These are phyloP conservation scores for Eutrema heterophyllum DNA, from an alignment of 345 rosid species.

Conservation along the genomic window DNA sequence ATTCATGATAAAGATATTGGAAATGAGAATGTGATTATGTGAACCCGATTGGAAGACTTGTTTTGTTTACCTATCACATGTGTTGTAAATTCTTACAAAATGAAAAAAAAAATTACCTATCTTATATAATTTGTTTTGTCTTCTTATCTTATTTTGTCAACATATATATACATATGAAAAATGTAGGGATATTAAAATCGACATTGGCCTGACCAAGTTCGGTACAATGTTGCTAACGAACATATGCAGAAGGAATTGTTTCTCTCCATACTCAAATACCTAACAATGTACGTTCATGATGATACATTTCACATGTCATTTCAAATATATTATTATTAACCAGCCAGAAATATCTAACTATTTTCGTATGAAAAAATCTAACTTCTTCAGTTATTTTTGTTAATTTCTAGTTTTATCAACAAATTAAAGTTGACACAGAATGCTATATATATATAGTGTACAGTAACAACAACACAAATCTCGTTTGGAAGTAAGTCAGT, in stretches of 20 bases:
- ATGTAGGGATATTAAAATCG: background rate
- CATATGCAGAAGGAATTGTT: constrained; percentile 15
- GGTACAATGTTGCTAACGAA: constrained; percentile 7
- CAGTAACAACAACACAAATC: background rate
- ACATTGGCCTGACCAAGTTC: constrained; percentile 27
- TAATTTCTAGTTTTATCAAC: background rate
- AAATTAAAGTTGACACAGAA: background rate
- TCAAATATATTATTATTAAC: constrained; percentile 15
- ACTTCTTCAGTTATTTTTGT: background rate
- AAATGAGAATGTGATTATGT: background rate
- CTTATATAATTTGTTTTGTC: too few relatives aligned
- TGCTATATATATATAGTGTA: background rate
- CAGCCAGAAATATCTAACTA: constrained; percentile 2
- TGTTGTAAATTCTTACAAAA: background rate
- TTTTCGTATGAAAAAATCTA: background rate
- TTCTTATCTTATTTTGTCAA: background rate
- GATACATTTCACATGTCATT: constrained; percentile 30
- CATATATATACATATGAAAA: background rate
- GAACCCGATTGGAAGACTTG: background rate
- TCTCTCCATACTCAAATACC: constrained; percentile 25
- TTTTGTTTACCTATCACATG: background rate
- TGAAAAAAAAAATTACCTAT: too few relatives aligned
- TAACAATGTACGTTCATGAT: constrained; percentile 25
- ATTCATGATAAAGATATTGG: background rate
- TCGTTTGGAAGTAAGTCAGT: background rate